Base-by-base conservation (phyloP, 495 filamentous ascomycete species). In the Extremus antarcticus region DNA sequence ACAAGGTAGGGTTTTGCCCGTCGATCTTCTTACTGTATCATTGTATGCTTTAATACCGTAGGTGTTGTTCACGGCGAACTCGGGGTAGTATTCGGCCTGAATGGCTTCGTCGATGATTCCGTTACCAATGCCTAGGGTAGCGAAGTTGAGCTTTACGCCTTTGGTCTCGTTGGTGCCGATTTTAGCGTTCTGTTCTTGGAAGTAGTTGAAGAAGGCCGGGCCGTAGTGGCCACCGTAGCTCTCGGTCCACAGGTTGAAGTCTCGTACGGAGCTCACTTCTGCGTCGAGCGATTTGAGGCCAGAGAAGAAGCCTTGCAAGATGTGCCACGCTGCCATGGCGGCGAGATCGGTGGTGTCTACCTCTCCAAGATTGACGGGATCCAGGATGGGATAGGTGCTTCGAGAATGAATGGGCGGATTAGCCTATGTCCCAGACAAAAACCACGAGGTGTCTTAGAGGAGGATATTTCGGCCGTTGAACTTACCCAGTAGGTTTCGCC, bases 71-170 rank as follows among this genome's bases (percentile, higher is more conserved):
- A 80, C 74, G 15, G 83, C 83, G 66, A 87, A 82, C 16, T 74
- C 65, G 1, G 84, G 78, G 60, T 89, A 91, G 46, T 70, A 78
- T 0, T 80, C 77, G 11, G 71, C 75, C 69, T 91, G 85, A 9
- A 82, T 75, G n/a, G 81, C 63, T 47, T 81, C 75, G 66, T 94
- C 87, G 47, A 91, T 74, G 57, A 88, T 90, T 38, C 85, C 87
- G 64, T 91, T 90, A 47, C 74, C 77, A 63, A 58, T 60, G 19
- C 66, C 66, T 8, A 68, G 59, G 24, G 81, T 74, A 19, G 72
- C 70, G 9, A 86, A 68, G 46, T 78, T 75, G 41, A 87, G 75
- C 40, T 75, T 69, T 4, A 76, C 68, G 0, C 72, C 71, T 2
- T 71, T 65, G 20, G 74, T 51, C 19, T 74, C 70, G 1, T 76